Conservation (phyloP, 495 filamentous ascomycete species). For the Penicillium silybi region DNA sequence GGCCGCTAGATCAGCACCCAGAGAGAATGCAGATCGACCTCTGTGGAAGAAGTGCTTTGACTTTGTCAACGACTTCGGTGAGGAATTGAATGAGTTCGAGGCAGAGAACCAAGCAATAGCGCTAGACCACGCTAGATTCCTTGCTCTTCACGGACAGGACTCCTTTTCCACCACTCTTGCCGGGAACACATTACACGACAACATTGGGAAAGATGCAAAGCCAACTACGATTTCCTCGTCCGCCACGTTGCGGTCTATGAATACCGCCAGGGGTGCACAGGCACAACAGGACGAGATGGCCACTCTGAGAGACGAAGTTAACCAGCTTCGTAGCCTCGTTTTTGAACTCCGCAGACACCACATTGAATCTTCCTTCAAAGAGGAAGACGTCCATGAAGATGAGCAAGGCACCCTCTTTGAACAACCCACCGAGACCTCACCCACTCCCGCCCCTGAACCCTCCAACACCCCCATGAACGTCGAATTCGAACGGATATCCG, state of each 20-base stretch:
- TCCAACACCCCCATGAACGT: constrained; percentile 6
- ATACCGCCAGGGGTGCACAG: neutral
- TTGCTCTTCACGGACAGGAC: constrained; percentile 25
- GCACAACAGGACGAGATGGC: constrained; percentile 24
- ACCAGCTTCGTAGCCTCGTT: constrained; percentile 32
- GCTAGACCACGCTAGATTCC: constrained; percentile 18
- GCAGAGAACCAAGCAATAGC: constrained; percentile 9
- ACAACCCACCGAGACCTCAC: neutral
- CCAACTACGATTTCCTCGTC: neutral
- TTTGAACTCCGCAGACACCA: constrained; percentile 28
- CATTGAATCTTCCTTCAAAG: constrained; percentile 13
- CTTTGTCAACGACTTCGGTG: constrained; percentile 28
- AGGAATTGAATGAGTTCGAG: constrained; percentile 23
- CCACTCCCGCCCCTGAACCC: neutral
- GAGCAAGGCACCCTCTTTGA: neutral
- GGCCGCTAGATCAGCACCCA: constrained; percentile 17
- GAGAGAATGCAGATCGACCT: constrained; percentile 14
- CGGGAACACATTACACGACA: neutral
- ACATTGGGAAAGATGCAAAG: neutral
- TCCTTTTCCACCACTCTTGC: constrained; percentile 22
- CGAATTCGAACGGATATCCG: constrained; percentile 14
- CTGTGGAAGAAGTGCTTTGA: constrained; percentile 35
- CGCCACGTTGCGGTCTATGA: neutral
- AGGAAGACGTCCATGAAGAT: constrained; percentile 4
- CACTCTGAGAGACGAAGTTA: constrained; percentile 29